These are phyloP conservation scores for Rhamnella rubrinervis DNA, from an alignment of 331 rosid genomes.

Conservation along the genomic window DNA sequence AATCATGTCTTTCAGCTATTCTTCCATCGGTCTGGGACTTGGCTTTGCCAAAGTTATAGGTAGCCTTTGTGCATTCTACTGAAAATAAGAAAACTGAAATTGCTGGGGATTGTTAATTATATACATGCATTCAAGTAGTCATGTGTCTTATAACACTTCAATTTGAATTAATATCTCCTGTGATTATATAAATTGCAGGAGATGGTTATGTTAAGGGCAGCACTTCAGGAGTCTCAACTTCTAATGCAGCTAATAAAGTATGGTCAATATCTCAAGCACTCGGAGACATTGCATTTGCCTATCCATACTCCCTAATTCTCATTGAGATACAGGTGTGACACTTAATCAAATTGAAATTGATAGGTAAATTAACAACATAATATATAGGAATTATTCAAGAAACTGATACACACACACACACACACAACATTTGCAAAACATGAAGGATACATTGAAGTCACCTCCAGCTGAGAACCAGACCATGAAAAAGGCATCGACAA, in stretches of 20 bases:
- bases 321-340: constrained; percentile 61
- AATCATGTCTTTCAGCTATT: constrained; percentile 56
- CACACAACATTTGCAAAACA: constrained; percentile 3
- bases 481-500: constrained; percentile 65
- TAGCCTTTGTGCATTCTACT: constrained; percentile 13
- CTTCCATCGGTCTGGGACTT: constrained; percentile 61
- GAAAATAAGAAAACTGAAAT: too few species aligned
- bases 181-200: constrained; percentile 32
- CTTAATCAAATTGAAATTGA: neutral
- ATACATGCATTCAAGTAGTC: too few species aligned
- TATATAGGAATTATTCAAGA: too few species aligned
- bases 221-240: constrained; percentile 37
- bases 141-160: neutral
- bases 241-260: constrained; percentile 29
- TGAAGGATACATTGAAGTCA: constrained; percentile 67
- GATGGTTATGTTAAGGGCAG: constrained; percentile 45
- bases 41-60: constrained; percentile 36
- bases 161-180: neutral
- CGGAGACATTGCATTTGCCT: constrained; percentile 69
- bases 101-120: too few species aligned
- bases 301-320: constrained; percentile 64
- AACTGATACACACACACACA: too few species aligned
- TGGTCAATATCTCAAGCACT: constrained; percentile 68
- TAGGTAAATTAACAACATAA: neutral
- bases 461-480: constrained; percentile 62